A percentile compares a stretch with the other conserved stretches of the same genome.
Conservation (phyloP, 2,329 filamentous ascomycete species). For the Clarireedia paspali region DNA sequence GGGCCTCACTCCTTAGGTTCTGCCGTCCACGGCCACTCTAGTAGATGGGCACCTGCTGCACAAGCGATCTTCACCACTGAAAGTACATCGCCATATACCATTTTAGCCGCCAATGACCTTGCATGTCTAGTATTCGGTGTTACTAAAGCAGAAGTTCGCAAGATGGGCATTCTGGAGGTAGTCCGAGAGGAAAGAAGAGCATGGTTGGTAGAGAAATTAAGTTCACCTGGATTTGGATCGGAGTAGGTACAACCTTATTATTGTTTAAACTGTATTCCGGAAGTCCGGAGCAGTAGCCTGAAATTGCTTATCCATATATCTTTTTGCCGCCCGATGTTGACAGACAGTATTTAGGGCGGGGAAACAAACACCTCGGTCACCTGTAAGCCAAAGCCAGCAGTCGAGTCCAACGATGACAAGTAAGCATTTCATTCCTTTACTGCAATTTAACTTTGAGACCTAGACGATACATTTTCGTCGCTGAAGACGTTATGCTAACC, state of each 20-base stretch:
- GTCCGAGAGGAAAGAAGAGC: conserved; percentile 81
- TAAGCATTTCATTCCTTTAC: not conserved
- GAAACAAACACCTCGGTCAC: conserved; percentile 16
- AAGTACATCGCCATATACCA: conserved; percentile 83
- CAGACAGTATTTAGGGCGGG: conserved; percentile 10
- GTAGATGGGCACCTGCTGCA: conserved; percentile 80
- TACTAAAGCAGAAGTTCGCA: conserved; percentile 89
- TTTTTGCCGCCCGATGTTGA: not conserved
- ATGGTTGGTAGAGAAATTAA: conserved; percentile 84
- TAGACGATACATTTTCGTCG: not conserved
- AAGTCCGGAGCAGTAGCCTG: too few species aligned
- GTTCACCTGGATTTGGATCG: conserved; percentile 49
- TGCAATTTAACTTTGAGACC: too few species aligned
- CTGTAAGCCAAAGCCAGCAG: conserved; percentile 22
- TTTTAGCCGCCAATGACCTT: conserved; percentile 90
- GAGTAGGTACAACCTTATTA: conserved; percentile 1
- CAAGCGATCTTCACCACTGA: conserved; percentile 99
- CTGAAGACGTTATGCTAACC: not conserved
- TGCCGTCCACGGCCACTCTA: conserved; percentile 77
- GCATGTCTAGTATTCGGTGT: conserved; percentile 98
- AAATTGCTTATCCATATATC: not conserved
- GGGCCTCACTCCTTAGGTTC: conserved; percentile 37
- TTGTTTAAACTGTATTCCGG: too few species aligned
- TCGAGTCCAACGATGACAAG: conserved; percentile 27
- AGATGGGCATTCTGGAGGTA: conserved; percentile 90